These are phyloP conservation scores for Aspergillus saccharolyticus DNA, from an alignment of 495 filamentous ascomycete species.

Conservation along the genomic window DNA sequence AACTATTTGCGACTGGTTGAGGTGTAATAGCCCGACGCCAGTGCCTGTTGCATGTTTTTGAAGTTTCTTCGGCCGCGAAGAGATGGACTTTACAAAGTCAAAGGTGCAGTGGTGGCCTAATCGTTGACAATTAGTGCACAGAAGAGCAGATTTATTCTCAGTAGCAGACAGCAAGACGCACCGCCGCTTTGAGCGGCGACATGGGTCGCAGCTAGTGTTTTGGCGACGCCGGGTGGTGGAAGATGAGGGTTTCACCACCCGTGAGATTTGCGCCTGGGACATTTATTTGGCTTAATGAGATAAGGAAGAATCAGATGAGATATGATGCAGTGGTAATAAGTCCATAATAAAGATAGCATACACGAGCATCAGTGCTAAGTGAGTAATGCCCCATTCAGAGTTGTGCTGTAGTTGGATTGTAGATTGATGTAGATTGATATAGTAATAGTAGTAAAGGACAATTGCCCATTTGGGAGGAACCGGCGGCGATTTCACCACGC, in stretches of 20 bases:
- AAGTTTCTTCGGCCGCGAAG: background rate
- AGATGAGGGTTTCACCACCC: constrained; percentile 1
- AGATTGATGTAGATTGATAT: no score
- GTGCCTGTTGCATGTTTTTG: background rate
- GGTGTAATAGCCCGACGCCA: no score
- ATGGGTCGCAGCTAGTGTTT: constrained; percentile 26
- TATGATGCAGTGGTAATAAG: background rate
- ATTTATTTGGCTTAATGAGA: no score
- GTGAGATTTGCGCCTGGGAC: background rate
- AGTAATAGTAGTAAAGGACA: no score
- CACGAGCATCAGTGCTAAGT: no score
- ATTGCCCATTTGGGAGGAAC: background rate
- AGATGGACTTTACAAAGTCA: constrained; percentile 15
- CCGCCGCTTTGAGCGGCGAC: constrained; percentile 24
- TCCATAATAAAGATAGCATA: no score
- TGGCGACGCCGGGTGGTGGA: constrained; percentile 18
- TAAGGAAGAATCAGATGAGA: no score
- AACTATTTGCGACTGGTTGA: no score
- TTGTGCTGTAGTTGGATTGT: no score
- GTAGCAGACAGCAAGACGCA: constrained; percentile 13
- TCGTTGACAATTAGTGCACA: constrained; percentile 20
- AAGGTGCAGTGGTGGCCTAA: constrained; percentile 24
- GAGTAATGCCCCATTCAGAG: no score
- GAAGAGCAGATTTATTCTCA: background rate
- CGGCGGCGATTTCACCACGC: background rate